Percentiles rank a stretch among this genome's conserved stretches.
Evolutionary conservation across 2,329 filamentous ascomycete species (phyloP).

Genomic region (Pyrenophora teres): DNA sequence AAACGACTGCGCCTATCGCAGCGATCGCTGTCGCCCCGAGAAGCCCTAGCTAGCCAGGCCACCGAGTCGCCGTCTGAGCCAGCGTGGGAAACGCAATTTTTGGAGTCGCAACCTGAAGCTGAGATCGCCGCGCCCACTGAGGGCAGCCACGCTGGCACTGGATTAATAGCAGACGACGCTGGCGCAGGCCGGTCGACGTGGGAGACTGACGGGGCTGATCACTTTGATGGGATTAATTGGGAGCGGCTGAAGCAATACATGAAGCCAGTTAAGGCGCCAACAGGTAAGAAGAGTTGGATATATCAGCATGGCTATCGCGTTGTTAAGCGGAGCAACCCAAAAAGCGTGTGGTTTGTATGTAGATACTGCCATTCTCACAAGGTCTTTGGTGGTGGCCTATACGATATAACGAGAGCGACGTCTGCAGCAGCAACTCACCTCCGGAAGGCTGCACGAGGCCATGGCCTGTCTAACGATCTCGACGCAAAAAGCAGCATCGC

Average conservation of each 20-base stretch:
- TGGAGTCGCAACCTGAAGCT: neutral
- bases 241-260: neutral
- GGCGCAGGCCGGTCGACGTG: neutral
- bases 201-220: neutral
- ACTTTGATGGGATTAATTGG: neutral
- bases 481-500: neutral
- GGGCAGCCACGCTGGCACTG: neutral
- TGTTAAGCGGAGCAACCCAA: neutral
- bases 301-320: slow-evolving; percentile 1
- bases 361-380: slow-evolving; percentile 7
- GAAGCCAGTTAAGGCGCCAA: neutral
- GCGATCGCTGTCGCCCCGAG: neutral
- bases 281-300: neutral
- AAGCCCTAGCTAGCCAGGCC: slow-evolving; percentile 1
- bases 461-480: neutral
- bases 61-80: slow-evolving; percentile 1
- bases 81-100: neutral
- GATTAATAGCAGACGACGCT: neutral
- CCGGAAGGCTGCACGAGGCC: neutral
- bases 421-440: slow-evolving; percentile 1
- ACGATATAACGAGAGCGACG: slow-evolving; percentile 5
- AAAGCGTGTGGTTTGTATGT: slow-evolving; percentile 4
- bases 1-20: slow-evolving; percentile 1
- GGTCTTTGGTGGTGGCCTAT: slow-evolving; percentile 2
- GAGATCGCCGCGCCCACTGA: neutral